Evolutionary conservation across 1,139 yeast genomes (phyloP), one percentile per base, ranked within the genome.

Genomic region (Kazachstania sp.): DNA sequence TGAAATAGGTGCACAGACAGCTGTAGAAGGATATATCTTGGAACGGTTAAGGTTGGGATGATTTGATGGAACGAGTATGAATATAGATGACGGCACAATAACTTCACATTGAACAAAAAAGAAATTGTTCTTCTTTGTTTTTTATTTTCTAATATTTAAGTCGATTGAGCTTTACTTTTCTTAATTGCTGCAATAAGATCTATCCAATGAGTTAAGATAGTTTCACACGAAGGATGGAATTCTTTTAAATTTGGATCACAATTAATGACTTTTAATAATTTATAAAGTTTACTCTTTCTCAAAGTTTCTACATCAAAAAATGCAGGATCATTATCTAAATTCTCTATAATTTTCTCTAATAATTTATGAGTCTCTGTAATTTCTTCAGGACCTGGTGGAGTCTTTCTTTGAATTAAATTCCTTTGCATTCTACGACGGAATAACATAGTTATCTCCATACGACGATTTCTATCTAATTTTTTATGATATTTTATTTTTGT

Each of bases 361-460:
- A 63, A 46, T 44, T 56, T 57, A 44, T 60, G 64, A 7, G 64
- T 53, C 37, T 62, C 66, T 16, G 51, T 44, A 1, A 58, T 36
- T 23, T 60, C 64, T 8, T 46, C 54, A 4, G 48, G 47, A 9
- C 58, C 46, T 6, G 67, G 67, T 3, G 62, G 58, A 0, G 48
- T 44, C 12, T 57, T 60, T 38, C 67, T 54, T 48, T 63, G 67
- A 18, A 63, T 55, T 43, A 63, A 42, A 44, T 61, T 60, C 36
- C 55, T 54, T 43, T 63, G 67, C 16, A 63, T 53, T 45, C 63
- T 60, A 32, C 65, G 54, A 15, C 67, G 58, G 29, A 63, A 57
- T 12, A 63, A 46, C 34, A 53, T 44, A 9, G 62, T 56, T 18
- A 62, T 62, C 43, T 62, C 66, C 3, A 58, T 47, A 36, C 57